These are phyloP conservation scores for Calonectria pseudoturangicola DNA, from an alignment of 2,329 filamentous ascomycete species.

Conservation along the genomic window DNA sequence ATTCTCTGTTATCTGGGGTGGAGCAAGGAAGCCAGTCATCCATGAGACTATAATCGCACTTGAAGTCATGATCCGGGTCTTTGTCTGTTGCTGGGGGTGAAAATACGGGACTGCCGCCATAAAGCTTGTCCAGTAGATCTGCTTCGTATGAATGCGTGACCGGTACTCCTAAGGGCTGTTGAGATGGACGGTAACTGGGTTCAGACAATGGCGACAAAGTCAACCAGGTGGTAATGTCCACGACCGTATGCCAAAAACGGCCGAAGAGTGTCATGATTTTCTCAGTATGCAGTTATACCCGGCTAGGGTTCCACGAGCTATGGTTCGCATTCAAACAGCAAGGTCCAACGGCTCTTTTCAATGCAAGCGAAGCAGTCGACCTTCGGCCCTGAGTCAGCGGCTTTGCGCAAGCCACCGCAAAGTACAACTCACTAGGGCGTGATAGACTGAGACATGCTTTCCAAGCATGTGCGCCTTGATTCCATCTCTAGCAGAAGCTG, in stretches of 20 bases:
- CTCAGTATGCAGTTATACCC: not conserved
- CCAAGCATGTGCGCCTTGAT: too few relatives aligned
- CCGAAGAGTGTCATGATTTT: conserved; percentile 42
- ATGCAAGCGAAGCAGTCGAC: too few relatives aligned
- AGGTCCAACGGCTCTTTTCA: not conserved
- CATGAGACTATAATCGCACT: conserved; percentile 54
- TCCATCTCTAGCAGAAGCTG: not conserved
- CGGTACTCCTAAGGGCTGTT: conserved; percentile 41
- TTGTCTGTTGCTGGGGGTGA: conserved; percentile 36
- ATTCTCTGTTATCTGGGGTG: conserved; percentile 48
- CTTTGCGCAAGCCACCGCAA: not conserved
- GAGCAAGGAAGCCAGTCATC: conserved; percentile 52
- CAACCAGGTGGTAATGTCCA: conserved; percentile 46
- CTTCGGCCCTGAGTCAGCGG: not conserved
- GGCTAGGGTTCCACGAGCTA: not conserved
- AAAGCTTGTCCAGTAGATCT: not conserved
- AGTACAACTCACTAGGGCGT: not conserved
- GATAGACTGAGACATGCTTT: not conserved
- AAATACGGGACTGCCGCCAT: conserved; percentile 37
- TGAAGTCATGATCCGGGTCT: conserved; percentile 42
- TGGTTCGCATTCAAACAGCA: too few relatives aligned
- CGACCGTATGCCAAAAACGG: conserved; percentile 47
- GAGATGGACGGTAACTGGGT: conserved; percentile 17
- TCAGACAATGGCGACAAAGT: conserved; percentile 44
- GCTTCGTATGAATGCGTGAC: not conserved